Percentiles rank a stretch among this genome's conserved stretches.
phyloP scores from a whole-genome alignment of 225 moss, liverwort and hornwort species.

The Sphagnum tenellum region DNA sequence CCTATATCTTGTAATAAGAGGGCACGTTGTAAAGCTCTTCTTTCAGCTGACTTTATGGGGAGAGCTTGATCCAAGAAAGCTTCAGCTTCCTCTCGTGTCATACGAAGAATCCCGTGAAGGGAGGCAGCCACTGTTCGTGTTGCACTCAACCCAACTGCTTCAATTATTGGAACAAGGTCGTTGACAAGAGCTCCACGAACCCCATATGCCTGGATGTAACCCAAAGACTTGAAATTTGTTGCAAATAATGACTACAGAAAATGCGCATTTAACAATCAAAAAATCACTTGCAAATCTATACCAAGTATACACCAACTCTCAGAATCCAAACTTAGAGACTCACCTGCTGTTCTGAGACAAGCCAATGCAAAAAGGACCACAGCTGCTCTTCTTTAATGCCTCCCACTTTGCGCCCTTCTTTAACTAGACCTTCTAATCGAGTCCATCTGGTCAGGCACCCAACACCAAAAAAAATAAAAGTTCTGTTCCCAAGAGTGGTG shows the following conservation, averaged over 20 bases:
- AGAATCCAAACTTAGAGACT: background rate
- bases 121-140: conserved; percentile 53
- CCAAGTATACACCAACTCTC: too few species aligned
- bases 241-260: too few species aligned
- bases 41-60: conserved; percentile 41
- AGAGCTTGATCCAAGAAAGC: conserved; percentile 42
- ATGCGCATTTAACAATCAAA: too few species aligned
- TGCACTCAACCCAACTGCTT: conserved; percentile 50
- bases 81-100: conserved; percentile 54
- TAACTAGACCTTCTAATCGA: conserved; percentile 55
- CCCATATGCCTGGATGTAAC: conserved; percentile 36
- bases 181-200: conserved; percentile 55
- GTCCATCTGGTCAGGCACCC: conserved; percentile 29
- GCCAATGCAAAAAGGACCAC: conserved; percentile 67
- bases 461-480: background rate
- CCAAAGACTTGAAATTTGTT: background rate
- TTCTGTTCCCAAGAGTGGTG: background rate
- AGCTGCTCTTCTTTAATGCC: conserved; percentile 62
- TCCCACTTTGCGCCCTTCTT: conserved; percentile 52
- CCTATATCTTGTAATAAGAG: conserved; percentile 42
- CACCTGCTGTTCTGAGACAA: conserved; percentile 62
- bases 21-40: conserved; percentile 45
- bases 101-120: conserved; percentile 35
- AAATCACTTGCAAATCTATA: too few species aligned
- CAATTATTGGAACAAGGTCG: conserved; percentile 54